phyloP scores from a whole-genome alignment of 2,329 filamentous ascomycete species.

The Gnomoniopsis smithogilvyi region DNA sequence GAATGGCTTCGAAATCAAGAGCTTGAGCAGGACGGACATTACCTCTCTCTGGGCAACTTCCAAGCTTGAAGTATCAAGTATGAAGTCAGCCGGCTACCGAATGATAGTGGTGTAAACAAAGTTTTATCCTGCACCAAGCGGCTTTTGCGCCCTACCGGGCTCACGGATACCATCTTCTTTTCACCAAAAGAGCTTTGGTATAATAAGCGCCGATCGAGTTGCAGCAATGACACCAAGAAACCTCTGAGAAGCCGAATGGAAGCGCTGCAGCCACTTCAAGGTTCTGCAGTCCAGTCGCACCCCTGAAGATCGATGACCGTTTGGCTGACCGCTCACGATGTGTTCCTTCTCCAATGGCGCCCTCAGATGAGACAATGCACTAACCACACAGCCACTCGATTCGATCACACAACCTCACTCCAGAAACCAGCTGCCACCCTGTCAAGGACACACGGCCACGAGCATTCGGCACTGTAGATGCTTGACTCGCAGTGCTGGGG shows the following conservation, averaged over 20 bases:
- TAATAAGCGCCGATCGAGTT: not conserved
- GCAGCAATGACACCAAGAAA: not conserved
- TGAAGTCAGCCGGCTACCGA: too few species aligned
- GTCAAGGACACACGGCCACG: not conserved
- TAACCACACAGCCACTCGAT: not conserved
- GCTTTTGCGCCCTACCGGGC: too few species aligned
- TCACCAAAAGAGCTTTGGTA: not conserved
- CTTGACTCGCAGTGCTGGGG: not conserved
- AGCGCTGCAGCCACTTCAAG: not conserved
- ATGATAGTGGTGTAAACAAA: too few species aligned
- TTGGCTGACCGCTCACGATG: not conserved
- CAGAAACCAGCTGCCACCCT: not conserved
- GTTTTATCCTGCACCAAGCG: too few species aligned
- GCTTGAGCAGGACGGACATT: not conserved
- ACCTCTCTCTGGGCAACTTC: not conserved
- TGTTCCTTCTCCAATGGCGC: not conserved
- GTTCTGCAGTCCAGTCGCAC: not conserved
- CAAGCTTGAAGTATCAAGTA: not conserved
- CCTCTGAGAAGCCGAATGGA: not conserved
- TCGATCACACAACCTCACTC: not conserved
- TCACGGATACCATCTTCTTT: not conserved
- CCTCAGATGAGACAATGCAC: not conserved
- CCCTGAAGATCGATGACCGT: not conserved
- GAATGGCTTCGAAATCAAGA: not conserved
- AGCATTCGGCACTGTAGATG: constrained; percentile 1